Conservation (phyloP, 1,284 basidiomycete genomes). For the Microbotryomycetes sp. region DNA sequence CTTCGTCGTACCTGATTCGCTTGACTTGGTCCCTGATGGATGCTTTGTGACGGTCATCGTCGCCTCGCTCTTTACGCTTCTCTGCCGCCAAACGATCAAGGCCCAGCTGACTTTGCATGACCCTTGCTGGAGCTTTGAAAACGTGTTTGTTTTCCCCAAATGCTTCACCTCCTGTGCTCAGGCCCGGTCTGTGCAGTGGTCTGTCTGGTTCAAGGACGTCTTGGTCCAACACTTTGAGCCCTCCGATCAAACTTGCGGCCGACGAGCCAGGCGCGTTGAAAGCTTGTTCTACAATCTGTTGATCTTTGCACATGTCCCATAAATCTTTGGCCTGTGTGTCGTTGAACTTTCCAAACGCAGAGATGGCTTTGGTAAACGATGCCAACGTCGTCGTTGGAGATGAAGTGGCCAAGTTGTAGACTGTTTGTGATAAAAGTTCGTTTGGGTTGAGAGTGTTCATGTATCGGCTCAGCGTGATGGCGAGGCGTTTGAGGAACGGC, state of each 20-base stretch:
- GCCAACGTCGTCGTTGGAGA: constrained; percentile 6
- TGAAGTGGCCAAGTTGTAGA: constrained; percentile 55
- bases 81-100: constrained; percentile 79
- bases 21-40: constrained; percentile 48
- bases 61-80: constrained; percentile 54
- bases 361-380: constrained; percentile 52
- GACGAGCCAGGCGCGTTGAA: constrained; percentile 10
- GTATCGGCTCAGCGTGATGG: constrained; percentile 54
- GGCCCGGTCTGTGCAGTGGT: constrained; percentile 9
- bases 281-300: constrained; percentile 24
- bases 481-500: constrained; percentile 20
- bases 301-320: constrained; percentile 30
- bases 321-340: constrained; percentile 55
- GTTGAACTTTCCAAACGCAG: constrained; percentile 77
- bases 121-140: constrained; percentile 48
- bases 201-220: constrained; percentile 16
- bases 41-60: constrained; percentile 14
- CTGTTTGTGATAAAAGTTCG: constrained; percentile 65
- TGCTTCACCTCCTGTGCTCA: constrained; percentile 1
- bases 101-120: constrained; percentile 67
- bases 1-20: constrained; percentile 52
- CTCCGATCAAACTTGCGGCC: neutral
- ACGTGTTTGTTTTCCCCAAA: constrained; percentile 35
- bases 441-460: constrained; percentile 75
- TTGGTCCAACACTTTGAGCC: constrained; percentile 13